A percentile compares a stretch with the other conserved stretches of the same genome.
phyloP scores from a whole-genome alignment of 495 filamentous ascomycete species.

The Venustampulla echinocandica region DNA sequence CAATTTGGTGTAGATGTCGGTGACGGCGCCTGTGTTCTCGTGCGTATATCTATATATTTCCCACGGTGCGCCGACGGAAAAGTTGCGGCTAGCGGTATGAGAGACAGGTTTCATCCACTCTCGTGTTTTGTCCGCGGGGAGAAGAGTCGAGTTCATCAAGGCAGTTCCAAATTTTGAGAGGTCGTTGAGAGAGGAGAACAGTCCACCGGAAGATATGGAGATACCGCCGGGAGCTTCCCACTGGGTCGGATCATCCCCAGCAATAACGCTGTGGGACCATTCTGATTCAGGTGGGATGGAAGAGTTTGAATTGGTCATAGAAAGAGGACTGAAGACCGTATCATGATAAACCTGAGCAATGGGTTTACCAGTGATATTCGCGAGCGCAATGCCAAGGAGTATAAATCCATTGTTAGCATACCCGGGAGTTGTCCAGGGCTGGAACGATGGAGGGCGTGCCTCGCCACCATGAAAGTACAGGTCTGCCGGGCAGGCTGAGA shows the following conservation, averaged over 20 bases:
- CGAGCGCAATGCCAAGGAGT: slow-evolving; percentile 27
- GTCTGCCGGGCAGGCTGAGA: slow-evolving; percentile 7
- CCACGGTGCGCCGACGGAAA: slow-evolving; percentile 26
- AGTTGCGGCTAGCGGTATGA: slow-evolving; percentile 31
- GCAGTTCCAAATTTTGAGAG: slow-evolving; percentile 33
- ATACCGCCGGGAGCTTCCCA: slow-evolving; percentile 13
- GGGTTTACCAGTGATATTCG: slow-evolving; percentile 21
- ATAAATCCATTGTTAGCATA: slow-evolving; percentile 29
- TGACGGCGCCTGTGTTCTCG: slow-evolving; percentile 14
- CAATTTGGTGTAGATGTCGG: slow-evolving; percentile 48
- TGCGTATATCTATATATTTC: slow-evolving; percentile 31
- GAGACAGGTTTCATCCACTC: slow-evolving; percentile 41
- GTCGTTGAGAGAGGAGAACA: slow-evolving; percentile 22
- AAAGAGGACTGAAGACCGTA: slow-evolving; percentile 24
- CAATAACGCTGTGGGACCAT: slow-evolving; percentile 20
- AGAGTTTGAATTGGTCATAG: slow-evolving; percentile 23
- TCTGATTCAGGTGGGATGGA: slow-evolving; percentile 17
- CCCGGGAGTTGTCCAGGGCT: slow-evolving; percentile 25
- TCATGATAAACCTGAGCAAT: slow-evolving; percentile 23
- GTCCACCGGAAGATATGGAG: slow-evolving; percentile 19
- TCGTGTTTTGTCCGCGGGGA: slow-evolving; percentile 31
- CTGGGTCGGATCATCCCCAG: neutral
- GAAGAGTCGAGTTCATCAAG: slow-evolving; percentile 37
- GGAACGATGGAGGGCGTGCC: slow-evolving; percentile 18
- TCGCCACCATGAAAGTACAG: slow-evolving; percentile 2